Evolutionary conservation across 257 asterid genomes (phyloP).

Genomic region (Rubia yunnanensis): DNA sequence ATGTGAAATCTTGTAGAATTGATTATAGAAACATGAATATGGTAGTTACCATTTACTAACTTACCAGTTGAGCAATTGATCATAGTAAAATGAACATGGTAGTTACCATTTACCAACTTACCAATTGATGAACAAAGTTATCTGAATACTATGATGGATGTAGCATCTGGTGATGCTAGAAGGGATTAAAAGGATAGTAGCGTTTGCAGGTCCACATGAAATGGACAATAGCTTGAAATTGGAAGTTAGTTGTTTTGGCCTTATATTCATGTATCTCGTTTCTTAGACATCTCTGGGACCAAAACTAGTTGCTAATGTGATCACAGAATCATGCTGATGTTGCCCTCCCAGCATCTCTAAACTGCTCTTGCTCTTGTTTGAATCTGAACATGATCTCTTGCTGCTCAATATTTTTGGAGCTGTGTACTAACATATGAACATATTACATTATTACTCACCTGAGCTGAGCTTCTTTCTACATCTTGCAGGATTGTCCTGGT

Average conservation of each 20-base stretch:
- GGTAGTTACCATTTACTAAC: not conserved
- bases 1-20: not conserved
- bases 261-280: not conserved
- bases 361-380: not conserved
- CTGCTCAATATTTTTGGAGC: not conserved
- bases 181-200: not conserved
- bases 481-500: slow-evolving; percentile 32
- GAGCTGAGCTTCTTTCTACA: slow-evolving; percentile 1
- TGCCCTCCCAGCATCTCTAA: not conserved
- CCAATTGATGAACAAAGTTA: not conserved
- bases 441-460: not conserved
- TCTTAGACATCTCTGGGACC: not conserved
- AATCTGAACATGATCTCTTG: not conserved
- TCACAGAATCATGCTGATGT: not conserved
- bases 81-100: not conserved
- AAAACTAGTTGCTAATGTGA: not conserved
- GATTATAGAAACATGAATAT: not conserved
- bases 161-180: not conserved
- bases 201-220: not conserved
- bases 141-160: not conserved
- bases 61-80: slow-evolving; percentile 2
- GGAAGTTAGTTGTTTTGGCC: not conserved
- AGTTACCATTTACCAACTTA: not conserved
- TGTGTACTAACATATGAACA: not conserved
- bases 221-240: not conserved